Evolutionary conservation across 805 yeast genomes (phyloP), one percentile per base, ranked within the genome.

Genomic region (Schwanniomyces polymorphus): DNA sequence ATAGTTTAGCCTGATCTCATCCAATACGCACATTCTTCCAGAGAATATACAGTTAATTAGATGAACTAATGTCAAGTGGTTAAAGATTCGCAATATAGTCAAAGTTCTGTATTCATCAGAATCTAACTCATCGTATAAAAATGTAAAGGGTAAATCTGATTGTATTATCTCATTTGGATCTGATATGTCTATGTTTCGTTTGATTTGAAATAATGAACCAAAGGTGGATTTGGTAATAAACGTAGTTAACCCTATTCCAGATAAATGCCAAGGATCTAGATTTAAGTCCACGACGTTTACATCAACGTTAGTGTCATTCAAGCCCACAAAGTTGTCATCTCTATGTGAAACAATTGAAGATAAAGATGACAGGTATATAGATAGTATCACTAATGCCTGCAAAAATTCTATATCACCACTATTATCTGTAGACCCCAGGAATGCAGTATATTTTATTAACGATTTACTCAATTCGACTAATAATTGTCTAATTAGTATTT

Each of bases 191-290:
- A 31, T 21, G n/a, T 25, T 33, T 17, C 38, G 16, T 17, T 27
- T 28, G 21, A 29, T 39, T n/a, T 53, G 46, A 48, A 74, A 53
- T 42, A 78, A 53, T 2, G 64, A 57, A 0, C 83, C 82, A 42
- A 73, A 64, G 2, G 71, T 66, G 42, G 83, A 78, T 43, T 77
- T 73, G 3, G 85, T 74, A 21, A 82, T 63, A 56, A 83, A 85
- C 41, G 83, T 80, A 49, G 82, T 80, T 14, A 88, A 72, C 0
- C 88, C 94, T 9, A 82, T 51, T 5, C 85, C 83, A 3, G 89
- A 81, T 26, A 86, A 61, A 46, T 75, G 72, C 92, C 92, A 87
- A 1, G 85, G 82, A 59, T 88, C 95, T 16, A 87, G 65, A 28
- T 73, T 70, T 43, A 82, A 59, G 28, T 71, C 70, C 8, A 16